A percentile compares a stretch with the other conserved stretches of the same genome.
Evolutionary conservation across 495 filamentous ascomycete genomes (phyloP).

Genomic region (Penicillium goetzii): DNA sequence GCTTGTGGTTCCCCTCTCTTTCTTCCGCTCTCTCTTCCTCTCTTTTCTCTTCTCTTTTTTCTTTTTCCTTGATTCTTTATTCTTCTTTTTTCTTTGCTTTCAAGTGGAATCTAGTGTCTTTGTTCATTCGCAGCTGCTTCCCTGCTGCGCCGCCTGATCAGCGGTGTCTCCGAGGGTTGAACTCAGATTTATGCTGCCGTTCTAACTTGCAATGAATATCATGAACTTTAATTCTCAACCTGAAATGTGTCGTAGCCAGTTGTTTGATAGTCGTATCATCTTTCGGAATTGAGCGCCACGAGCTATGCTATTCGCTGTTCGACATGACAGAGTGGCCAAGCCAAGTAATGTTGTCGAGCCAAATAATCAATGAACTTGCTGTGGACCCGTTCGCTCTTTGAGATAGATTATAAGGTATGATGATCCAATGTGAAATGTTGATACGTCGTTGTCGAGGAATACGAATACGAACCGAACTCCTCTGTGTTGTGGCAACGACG

Average conservation of each 20-base stretch:
- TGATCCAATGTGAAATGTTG: not conserved
- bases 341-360: too few species aligned
- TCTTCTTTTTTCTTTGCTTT: not conserved
- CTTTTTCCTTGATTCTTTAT: too few species aligned
- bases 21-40: not conserved
- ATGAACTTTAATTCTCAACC: not conserved
- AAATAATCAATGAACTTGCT: too few species aligned
- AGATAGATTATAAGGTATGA: too few species aligned
- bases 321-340: too few species aligned
- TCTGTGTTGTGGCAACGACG: not conserved
- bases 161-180: not conserved
- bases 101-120: not conserved
- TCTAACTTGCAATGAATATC: not conserved
- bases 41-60: not conserved
- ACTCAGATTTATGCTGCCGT: not conserved
- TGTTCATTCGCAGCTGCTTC: not conserved
- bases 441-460: not conserved
- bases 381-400: too few species aligned
- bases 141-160: not conserved
- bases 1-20: not conserved
- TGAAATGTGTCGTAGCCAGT: not conserved
- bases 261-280: not conserved
- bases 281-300: not conserved
- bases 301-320: not conserved
- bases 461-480: not conserved